Evolutionary conservation across 2,329 filamentous ascomycete genomes (phyloP), one percentile per base, ranked within the genome.

Genomic region (Uncinocarpus reesii): DNA sequence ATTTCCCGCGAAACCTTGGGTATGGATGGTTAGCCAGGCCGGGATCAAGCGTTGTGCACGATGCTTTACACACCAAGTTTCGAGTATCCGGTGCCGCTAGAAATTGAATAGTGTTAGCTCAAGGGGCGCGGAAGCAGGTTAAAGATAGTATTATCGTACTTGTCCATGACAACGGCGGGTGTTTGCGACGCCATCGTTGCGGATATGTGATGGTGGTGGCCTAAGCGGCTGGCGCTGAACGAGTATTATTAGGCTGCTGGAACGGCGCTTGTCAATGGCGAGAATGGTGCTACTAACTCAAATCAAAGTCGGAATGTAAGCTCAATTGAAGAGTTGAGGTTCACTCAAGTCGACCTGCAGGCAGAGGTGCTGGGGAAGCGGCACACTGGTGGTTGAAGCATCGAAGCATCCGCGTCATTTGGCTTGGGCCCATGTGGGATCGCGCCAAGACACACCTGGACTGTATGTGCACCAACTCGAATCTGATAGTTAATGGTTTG

Each of bases 131-230:
- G 11, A 36, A 58, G 26, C 46, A 45, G 53, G 50, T 48, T 28
- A 23, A 21, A 20, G 40, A 40, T 52, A 42, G 43, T 18, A 47
- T 49, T 54, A 56, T 78, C 87, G 73, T 83, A 95, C 92, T 98
- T 98, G 92, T 98, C 92, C 90, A 98, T 98, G 87, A 98, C 92
- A 95, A 98, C 92, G 86, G 92, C 92, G 63, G 92, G 92, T 67
- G 92, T 96, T 81, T 96, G 90, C 74, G 85, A 84, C 66, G 92
- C 90, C 92, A 98, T 98, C 55, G 61, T 66, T 62, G 31, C 28
- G 21, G 28, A 34, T 47, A 36, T 47, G 13, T 35, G 16, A 31
- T 28, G 21, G n/a, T 7, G 34, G 42, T 11, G 41, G 47, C 41
- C 15, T 34, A 28, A 31, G 32, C 4, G 37, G 42, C 21, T 31